Base-by-base conservation (phyloP, 2,329 filamentous ascomycete genomes). In the Phaeophleospora eucalypticola region DNA sequence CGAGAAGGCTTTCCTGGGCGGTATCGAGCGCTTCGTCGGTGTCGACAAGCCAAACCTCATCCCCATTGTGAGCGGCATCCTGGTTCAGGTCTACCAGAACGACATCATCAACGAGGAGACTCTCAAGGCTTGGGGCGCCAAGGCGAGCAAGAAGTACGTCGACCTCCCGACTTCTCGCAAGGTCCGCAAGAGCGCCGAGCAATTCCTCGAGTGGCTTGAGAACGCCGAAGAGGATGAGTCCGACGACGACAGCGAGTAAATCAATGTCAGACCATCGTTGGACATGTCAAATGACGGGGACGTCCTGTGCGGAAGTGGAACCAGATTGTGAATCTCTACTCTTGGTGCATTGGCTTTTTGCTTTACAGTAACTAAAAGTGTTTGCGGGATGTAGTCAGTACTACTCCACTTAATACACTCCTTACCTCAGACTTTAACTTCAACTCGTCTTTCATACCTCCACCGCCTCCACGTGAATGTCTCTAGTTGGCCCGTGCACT, bases 111-210 rank as follows among this genome's bases (percentile, higher is more conserved):
- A 79, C 42, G 93, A 98, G 75, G 90, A 95, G 54, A 81, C 89
- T 14, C 82, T 95, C 66, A 87, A 84, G 71, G 84, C 85, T 60
- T 98, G 93, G 91, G 91, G 90, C 57, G 79, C 81, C 66, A 95
- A 93, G 79, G 89, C 91, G 49, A 95, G 89, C 81, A 96, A 95
- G 84, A 96, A 96, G 77, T 97, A 97, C 68, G 87, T 94, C 60
- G 91, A 97, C 67, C 71, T 94, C 51, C 68, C 84, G 50, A 90
- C 83, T 52, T 95, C 89, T 74, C 91, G 89, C 79, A 95, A 94
- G 79, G 89, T 97, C 54, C 89, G 90, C 74, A 91, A 94, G 78
- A 86, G 88, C 57, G 89, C 93, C 44, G 87, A 94, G 76, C 84
- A 87, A 56, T 98, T 98, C 80, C 79, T 96, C 64, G 86, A 83